phyloP scores from a whole-genome alignment of 805 yeast genomes.

The Clavispora carvajalis region DNA sequence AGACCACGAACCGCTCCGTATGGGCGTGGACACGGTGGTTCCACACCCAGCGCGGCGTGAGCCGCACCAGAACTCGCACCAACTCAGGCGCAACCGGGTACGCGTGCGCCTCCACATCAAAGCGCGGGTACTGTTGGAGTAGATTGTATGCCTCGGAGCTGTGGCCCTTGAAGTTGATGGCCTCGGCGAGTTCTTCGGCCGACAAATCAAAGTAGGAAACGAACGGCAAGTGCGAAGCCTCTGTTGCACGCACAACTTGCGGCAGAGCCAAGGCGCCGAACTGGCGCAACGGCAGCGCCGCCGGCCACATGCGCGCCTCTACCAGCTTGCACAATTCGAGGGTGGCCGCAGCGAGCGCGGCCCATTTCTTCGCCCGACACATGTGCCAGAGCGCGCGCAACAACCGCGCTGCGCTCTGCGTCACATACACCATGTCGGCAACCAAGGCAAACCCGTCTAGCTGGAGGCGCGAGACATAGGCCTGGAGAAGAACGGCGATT shows the following conservation, averaged over 20 bases:
- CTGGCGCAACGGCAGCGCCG: slow-evolving; percentile 83
- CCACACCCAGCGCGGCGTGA: slow-evolving; percentile 78
- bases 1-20: slow-evolving; percentile 59
- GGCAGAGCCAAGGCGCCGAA: slow-evolving; percentile 60
- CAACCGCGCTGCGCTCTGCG: slow-evolving; percentile 89
- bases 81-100: slow-evolving; percentile 77
- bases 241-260: slow-evolving; percentile 69
- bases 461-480: slow-evolving; percentile 72
- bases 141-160: slow-evolving; percentile 58
- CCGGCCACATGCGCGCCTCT: slow-evolving; percentile 76
- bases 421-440: slow-evolving; percentile 89
- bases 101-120: slow-evolving; percentile 52
- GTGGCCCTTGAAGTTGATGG: slow-evolving; percentile 63
- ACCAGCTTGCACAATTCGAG: slow-evolving; percentile 74
- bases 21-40: slow-evolving; percentile 56
- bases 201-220: slow-evolving; percentile 62
- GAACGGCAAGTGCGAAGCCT: slow-evolving; percentile 82
- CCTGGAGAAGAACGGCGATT: slow-evolving; percentile 72
- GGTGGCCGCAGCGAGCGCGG: slow-evolving; percentile 50
- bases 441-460: slow-evolving; percentile 86
- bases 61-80: slow-evolving; percentile 58
- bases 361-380: slow-evolving; percentile 65
- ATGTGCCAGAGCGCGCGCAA: slow-evolving; percentile 83
- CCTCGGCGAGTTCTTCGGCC: slow-evolving; percentile 77
- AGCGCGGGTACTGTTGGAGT: slow-evolving; percentile 67